Percentiles rank a stretch among this genome's conserved stretches.
Conservation (phyloP, 768 basidiomycete species). For the Mycena metata region DNA sequence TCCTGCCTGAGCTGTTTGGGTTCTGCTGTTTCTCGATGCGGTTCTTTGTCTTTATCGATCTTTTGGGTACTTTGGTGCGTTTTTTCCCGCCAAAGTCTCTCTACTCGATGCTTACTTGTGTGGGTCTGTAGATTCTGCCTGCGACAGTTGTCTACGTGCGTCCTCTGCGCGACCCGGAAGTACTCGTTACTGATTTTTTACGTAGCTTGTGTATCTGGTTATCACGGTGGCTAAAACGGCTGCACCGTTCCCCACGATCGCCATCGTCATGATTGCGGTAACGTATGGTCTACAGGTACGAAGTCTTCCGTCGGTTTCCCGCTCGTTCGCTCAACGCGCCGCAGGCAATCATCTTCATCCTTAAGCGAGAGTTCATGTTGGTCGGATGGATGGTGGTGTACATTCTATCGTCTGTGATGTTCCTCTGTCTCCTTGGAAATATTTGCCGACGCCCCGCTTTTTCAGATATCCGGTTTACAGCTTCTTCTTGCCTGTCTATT, state of each 20-base stretch:
- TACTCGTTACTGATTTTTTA: slow-evolving; percentile 31
- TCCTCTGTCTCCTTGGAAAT: background rate
- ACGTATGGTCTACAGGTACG: slow-evolving; percentile 92
- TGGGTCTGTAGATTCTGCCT: slow-evolving; percentile 78
- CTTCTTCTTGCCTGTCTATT: slow-evolving; percentile 95
- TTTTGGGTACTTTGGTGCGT: slow-evolving; percentile 83
- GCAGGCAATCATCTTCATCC: slow-evolving; percentile 91
- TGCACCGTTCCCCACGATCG: slow-evolving; percentile 85
- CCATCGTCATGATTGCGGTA: slow-evolving; percentile 90
- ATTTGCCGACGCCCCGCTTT: slow-evolving; percentile 15
- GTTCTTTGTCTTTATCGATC: slow-evolving; percentile 93
- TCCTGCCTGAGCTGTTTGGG: slow-evolving; percentile 90
- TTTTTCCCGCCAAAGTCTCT: background rate
- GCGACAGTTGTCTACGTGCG: slow-evolving; percentile 92
- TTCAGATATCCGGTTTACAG: slow-evolving; percentile 91
- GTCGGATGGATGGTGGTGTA: slow-evolving; percentile 98
- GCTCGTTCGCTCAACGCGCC: slow-evolving; percentile 26
- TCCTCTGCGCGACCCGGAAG: slow-evolving; percentile 30
- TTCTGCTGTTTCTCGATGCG: slow-evolving; percentile 99
- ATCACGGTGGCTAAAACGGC: slow-evolving; percentile 78
- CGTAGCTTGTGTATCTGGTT: slow-evolving; percentile 86
- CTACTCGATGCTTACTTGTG: slow-evolving; percentile 2
- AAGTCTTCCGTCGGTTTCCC: slow-evolving; percentile 27
- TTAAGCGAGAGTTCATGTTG: slow-evolving; percentile 98
- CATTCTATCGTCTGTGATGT: slow-evolving; percentile 80